Conservation (phyloP, 768 basidiomycete genomes). For the Harrya chromipes region DNA sequence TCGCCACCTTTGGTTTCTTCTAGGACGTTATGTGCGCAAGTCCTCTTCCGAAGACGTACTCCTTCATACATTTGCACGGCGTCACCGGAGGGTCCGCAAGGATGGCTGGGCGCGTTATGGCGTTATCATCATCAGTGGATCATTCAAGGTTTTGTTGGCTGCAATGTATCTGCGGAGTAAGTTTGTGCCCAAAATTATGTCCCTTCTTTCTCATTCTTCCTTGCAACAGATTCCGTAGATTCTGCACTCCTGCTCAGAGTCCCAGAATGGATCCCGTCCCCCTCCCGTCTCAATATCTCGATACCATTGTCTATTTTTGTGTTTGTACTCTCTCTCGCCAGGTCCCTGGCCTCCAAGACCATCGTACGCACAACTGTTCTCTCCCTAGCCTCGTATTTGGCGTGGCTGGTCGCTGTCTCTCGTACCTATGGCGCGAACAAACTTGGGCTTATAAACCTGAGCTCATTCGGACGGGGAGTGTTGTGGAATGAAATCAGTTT, state of each 20-base stretch:
- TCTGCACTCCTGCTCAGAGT: slow-evolving; percentile 47
- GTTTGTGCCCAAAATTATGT: slow-evolving; percentile 24
- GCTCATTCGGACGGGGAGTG: slow-evolving; percentile 41
- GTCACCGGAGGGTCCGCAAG: slow-evolving; percentile 46
- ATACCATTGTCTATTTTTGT: slow-evolving; percentile 41
- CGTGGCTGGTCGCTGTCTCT: slow-evolving; percentile 55
- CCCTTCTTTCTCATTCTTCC: slow-evolving; percentile 9
- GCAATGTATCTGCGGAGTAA: slow-evolving; percentile 65
- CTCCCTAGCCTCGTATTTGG: slow-evolving; percentile 58
- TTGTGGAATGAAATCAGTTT: slow-evolving; percentile 66
- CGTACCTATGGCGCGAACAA: slow-evolving; percentile 50
- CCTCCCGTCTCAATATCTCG: slow-evolving; percentile 41
- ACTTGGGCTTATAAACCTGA: slow-evolving; percentile 32
- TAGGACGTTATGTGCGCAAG: slow-evolving; percentile 67
- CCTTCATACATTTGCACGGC: slow-evolving; percentile 56
- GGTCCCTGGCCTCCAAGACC: slow-evolving; percentile 52
- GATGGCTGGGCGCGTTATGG: slow-evolving; percentile 42
- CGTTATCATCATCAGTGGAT: slow-evolving; percentile 43
- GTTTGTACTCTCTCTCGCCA: slow-evolving; percentile 51
- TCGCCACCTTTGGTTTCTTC: slow-evolving; percentile 72
- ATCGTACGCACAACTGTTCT: slow-evolving; percentile 54
- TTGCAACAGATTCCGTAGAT: slow-evolving; percentile 50
- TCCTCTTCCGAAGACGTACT: slow-evolving; percentile 65
- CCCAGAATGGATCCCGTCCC: slow-evolving; percentile 31
- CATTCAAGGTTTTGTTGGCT: slow-evolving; percentile 49